Base-by-base conservation (phyloP, 2,329 filamentous ascomycete genomes). In the Davidsoniella virescens region DNA sequence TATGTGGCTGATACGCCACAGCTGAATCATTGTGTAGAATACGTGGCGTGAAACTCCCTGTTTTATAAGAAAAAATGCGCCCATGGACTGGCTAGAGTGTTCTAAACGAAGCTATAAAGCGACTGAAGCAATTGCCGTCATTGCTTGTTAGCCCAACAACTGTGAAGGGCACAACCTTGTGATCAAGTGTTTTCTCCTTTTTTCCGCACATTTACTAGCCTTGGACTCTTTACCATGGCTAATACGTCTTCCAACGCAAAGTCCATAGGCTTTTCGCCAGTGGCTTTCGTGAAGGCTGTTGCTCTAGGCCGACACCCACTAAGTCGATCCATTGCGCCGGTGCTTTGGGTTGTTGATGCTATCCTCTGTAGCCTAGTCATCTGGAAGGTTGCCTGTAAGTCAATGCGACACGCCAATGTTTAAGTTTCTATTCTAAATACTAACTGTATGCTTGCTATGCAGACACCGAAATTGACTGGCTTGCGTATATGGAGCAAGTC, bases 381-480 rank as follows among this genome's bases (percentile, higher is more conserved):
- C 56, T 80, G 78, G 73, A 88, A 80, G 63, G 73, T 94, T 52
- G 80, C 87, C 39, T 94, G 87, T 94, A 70, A 68, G 82, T 40
- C 16, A 20, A 8, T 42, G 25, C 12, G 16, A n/a, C 20, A 5
- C 41, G 18, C 16, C 4, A 20, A 23, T 5, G 25, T 23, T 18
- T 20, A 4, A 14, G 12, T 44, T 5, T n/a, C 6, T 37, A 20
- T 14, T 26, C 36, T 10, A 8, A 20, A 39, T 36, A 18, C 49
- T 39, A 37, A 9, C 7, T 29, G 46, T 16, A 33, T 29, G 3
- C 9, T n/a, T 18, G 5, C 33, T 26, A 42, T 44, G 41, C 57
- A 73, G 92, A 98, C 63, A 98, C 92, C 41, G 92, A 98, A 65
- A 98, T 98, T 60, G 92, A 98, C 67, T 98, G 90, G 90, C 75